Evolutionary conservation across 2,329 filamentous ascomycete species (phyloP), one percentile per base, ranked within the genome.

Genomic region (Alternaria arborescens): DNA sequence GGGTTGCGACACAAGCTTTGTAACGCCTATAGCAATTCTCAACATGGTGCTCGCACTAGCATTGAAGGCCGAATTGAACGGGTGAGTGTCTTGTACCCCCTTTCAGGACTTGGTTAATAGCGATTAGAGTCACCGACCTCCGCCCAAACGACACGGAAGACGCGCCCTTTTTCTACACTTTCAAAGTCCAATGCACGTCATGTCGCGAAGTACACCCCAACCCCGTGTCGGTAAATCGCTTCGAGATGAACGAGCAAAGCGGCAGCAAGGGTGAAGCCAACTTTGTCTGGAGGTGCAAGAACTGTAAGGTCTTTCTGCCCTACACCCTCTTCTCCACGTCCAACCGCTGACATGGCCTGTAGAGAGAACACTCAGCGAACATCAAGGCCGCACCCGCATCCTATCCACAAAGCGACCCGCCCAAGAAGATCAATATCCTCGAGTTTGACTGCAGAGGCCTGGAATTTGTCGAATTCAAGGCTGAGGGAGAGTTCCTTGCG

Each of bases 251-350:
- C 76, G 93, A 97, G 67, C 89, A 97, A 78, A 95, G 92, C 66
- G 94, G 94, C 36, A 97, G 94, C 78, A 88, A 93, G 73, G 95
- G 95, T 67, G 94, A 98, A 80, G 95, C 95, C 62, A 98, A 98
- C 80, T 99, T 99, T 80, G 95, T 99, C n/a, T 99, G 95, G 94
- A 94, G 89, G 79, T 99, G 95, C 86, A 97, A 96, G 81, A 94
- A 95, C 77, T 99, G 95, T 89, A 96, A 95, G 87, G 93, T 95
- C 69, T 64, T 61, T 70, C 64, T 66, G 54, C 65, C 72, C 65
- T 42, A n/a, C 22, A 24, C 50, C 28, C 20, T 8, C 11, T 26
- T 32, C 18, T 16, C 18, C 11, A 18, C 8, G 8, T 8, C 20
- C 30, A 50, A 1, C n/a, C 16, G 14, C 62, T 71, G 53, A 71